Conservation (phyloP, 2,329 filamentous ascomycete species). For the Salinomyces thailandicus region DNA sequence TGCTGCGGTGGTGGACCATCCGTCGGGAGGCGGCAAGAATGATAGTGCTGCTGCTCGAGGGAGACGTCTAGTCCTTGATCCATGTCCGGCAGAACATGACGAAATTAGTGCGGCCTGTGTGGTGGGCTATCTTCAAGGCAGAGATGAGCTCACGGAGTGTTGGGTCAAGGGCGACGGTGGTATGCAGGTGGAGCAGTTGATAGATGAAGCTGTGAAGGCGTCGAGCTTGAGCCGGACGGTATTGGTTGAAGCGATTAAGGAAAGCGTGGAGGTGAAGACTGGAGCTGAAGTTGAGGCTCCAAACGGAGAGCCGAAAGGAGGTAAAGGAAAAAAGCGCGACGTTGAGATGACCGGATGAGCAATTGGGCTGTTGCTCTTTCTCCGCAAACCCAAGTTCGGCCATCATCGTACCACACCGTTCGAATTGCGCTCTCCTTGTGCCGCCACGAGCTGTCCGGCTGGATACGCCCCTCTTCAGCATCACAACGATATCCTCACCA, state of each 20-base stretch:
- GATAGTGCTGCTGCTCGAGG: constrained; percentile 16
- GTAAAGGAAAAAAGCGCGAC: constrained; percentile 13
- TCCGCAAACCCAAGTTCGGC: too few relatives aligned
- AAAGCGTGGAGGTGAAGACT: constrained; percentile 37
- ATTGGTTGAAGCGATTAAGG: constrained; percentile 50
- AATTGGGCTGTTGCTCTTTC: too few relatives aligned
- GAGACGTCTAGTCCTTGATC: constrained; percentile 60
- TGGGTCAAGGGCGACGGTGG: constrained; percentile 74
- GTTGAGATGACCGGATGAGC: constrained; percentile 23
- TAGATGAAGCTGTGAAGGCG: constrained; percentile 54
- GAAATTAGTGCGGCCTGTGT: constrained; percentile 74
- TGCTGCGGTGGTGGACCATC: constrained; percentile 57
- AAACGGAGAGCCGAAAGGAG: constrained; percentile 11
- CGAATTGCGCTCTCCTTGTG: too few relatives aligned
- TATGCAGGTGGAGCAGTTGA: constrained; percentile 40
- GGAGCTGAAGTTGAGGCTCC: constrained; percentile 5
- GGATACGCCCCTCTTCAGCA: too few relatives aligned
- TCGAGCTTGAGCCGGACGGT: constrained; percentile 50
- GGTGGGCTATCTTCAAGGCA: constrained; percentile 73
- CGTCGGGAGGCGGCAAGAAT: constrained; percentile 13
- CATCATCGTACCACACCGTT: too few relatives aligned
- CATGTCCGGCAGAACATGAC: constrained; percentile 68
- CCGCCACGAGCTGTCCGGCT: too few relatives aligned
- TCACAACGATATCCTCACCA: too few relatives aligned
- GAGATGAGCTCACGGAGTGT: constrained; percentile 87